Evolutionary conservation across 164 flowering plant genomes (phyloP), one percentile per base, ranked within the genome.

Genomic region (grape (Vitis vinifera)): DNA sequence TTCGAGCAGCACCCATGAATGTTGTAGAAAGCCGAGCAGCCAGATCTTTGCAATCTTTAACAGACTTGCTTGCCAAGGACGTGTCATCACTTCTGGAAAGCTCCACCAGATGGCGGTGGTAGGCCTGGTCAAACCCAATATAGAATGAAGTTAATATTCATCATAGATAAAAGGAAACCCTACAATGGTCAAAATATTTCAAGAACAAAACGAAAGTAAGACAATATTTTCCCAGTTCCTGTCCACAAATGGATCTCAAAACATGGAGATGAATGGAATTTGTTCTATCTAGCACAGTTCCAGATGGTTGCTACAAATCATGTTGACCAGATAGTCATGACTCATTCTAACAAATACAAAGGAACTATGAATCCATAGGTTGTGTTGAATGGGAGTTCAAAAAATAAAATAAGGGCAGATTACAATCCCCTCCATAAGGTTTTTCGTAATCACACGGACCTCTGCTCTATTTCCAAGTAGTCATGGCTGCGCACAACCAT

Each of bases 11-110:
- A 79, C 98, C 97, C 11, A 82, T 62, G 51, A 84, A 89, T 30
- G 84, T 84, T 66, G 86, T 95, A 77, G 98, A 86, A 49, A 96
- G 91, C 68, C 94, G 86, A 76, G 78, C 69, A 71, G 98, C 86
- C 64, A 96, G 87, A 55, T 92, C 90, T 76, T 85, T 91, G 68
- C 92, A 96, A 16, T 88, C 91, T 63, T 59, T 62, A 66, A 90
- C 83, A 62, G 82, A 80, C 73, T 88, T 89, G 73, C 71, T 63
- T 15, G 77, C 70, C 60, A 68, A 55, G 31, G 86, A 71, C 10
- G 82, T 87, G 70, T 87, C 91, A 65, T 74, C 78, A 57, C 81
- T 78, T 76, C 62, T 70, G 1, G 85, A 81, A 60, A 75, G 69
- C 55, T 80, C 85, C 55, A 68, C 71, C 62, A 78, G 29, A 76